Base-by-base conservation (phyloP, 768 basidiomycete species). In the Suillus subluteus region DNA sequence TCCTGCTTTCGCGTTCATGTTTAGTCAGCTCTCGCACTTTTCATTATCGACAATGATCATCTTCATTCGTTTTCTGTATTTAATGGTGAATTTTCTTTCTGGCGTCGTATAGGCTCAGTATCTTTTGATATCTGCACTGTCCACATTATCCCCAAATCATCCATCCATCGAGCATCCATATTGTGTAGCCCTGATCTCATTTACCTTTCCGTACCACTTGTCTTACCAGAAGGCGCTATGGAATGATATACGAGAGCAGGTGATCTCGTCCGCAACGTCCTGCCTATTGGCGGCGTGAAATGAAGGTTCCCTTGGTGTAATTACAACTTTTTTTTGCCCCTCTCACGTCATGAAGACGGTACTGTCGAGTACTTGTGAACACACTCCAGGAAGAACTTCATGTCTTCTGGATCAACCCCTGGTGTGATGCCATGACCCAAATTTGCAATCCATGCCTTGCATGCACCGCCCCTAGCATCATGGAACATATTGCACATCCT, bases 381-480 rank as follows among this genome's bases (percentile, higher is more conserved):
- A 73, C 95, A 96, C 77, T 97, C 86, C 68, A 97, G 87, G 83
- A 97, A 98, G 88, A 89, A 97, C 65, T 84, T 82, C 76, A 98
- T 82, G 76, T 98, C 94, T 64, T 98, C 96, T 26, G 97, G 95
- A 76, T 98, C 89, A 16, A 99, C 96, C 32, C 89, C 92, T 13
- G 98, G 98, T 5, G 96, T 98, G 71, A 99, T 96, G 6, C 98
- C 98, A 75, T 99, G 98, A 0, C 98, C 98, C 26, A 99, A 81
- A 79, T 99, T 99, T 11, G 93, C 92, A 73, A 99, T 98, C 95
- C 96, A 99, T n/a, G 88, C 92, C 48, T 84, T 84, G 23, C 81
- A 73, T 62, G 76, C 75, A 62, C 82, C 84, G 9, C 81, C 82
- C 12, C 87, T 86, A 54, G 71, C 79, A 8, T 73, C 73, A 61